Conservation (phyloP, 495 filamentous ascomycete genomes). For the Niebla homalea region DNA sequence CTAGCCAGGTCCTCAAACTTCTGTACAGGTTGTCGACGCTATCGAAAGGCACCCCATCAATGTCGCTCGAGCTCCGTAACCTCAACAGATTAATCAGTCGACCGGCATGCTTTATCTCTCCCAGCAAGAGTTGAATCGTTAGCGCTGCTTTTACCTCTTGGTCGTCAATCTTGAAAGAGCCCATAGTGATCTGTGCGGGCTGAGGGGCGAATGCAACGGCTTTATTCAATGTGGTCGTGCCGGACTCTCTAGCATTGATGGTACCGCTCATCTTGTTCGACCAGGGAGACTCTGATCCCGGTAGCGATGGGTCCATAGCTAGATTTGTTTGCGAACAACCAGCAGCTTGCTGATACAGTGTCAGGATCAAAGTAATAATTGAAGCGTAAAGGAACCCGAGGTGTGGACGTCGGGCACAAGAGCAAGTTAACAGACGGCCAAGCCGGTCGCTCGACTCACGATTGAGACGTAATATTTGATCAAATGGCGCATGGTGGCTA, state of each 20-base stretch:
- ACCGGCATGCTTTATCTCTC: too few species aligned
- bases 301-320: conserved; percentile 4
- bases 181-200: conserved; percentile 13
- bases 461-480: conserved; percentile 22
- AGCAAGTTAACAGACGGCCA: conserved; percentile 17
- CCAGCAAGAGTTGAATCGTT: conserved; percentile 13
- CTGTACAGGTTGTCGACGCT: too few species aligned
- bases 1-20: too few species aligned
- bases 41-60: too few species aligned
- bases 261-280: background rate
- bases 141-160: conserved; percentile 12
- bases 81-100: too few species aligned
- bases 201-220: background rate
- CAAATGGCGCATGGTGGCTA: conserved; percentile 5
- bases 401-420: conserved; percentile 20
- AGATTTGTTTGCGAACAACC: conserved; percentile 5
- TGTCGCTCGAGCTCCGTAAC: too few species aligned
- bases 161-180: conserved; percentile 15
- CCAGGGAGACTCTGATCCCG: conserved; percentile 11
- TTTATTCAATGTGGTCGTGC: too few species aligned
- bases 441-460: conserved; percentile 21
- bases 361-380: conserved; percentile 22
- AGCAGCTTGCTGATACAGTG: conserved; percentile 24
- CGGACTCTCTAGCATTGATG: too few species aligned
- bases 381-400: conserved; percentile 22